Evolutionary conservation across 140 eudicot genomes (phyloP).

Genomic region (Ambrosia hybrid): DNA sequence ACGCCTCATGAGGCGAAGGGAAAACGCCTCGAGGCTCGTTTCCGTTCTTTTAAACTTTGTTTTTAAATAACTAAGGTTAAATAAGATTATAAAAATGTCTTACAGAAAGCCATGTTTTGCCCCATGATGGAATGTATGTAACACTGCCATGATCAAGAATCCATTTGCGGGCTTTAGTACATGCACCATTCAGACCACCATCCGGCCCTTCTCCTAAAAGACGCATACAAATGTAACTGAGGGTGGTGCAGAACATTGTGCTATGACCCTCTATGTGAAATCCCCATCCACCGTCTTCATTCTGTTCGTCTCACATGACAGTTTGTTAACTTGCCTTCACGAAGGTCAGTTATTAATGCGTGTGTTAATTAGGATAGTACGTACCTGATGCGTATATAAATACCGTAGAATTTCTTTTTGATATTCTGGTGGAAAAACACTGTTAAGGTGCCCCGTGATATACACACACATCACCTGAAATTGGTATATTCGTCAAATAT

Average conservation of each 20-base stretch:
- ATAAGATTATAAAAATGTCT: conserved; percentile 1
- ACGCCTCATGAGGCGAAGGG: no score
- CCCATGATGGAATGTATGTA: conserved; percentile 80
- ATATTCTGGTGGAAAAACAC: conserved; percentile 52
- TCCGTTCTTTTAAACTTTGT: no score
- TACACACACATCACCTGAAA: conserved; percentile 63
- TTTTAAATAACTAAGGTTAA: background rate
- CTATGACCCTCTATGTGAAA: conserved; percentile 81
- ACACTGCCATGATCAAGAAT: conserved; percentile 77
- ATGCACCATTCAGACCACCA: conserved; percentile 58
- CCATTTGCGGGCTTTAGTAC: conserved; percentile 75
- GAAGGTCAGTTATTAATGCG: background rate
- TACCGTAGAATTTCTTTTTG: conserved; percentile 64
- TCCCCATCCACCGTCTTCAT: conserved; percentile 94
- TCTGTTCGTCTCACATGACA: conserved; percentile 38
- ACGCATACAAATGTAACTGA: conserved; percentile 70
- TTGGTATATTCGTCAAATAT: conserved; percentile 1
- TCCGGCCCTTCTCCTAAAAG: conserved; percentile 73
- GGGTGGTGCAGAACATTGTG: conserved; percentile 71
- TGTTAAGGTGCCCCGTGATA: conserved; percentile 69
- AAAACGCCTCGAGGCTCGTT: no score
- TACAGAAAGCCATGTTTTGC: conserved; percentile 86
- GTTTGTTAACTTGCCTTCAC: background rate
- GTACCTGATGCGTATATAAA: conserved; percentile 70
- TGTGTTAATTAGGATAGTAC: background rate